phyloP scores from a whole-genome alignment of 2,329 filamentous ascomycete species.

The Mariannaea elegans region DNA sequence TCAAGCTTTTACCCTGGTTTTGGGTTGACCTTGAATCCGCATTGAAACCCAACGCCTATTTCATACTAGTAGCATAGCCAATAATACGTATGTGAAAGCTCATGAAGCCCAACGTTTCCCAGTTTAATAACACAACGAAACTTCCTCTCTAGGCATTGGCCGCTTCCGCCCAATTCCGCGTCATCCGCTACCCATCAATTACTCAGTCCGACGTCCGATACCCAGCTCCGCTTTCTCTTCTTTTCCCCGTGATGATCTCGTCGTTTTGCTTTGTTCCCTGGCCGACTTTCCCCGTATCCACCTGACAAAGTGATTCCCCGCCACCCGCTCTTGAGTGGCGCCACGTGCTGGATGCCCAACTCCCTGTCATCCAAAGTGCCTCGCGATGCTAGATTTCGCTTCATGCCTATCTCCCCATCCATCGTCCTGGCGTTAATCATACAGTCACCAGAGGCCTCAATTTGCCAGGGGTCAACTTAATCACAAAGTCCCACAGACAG shows the following conservation, averaged over 20 bases:
- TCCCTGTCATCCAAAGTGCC: constrained; percentile 23
- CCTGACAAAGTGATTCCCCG: constrained; percentile 31
- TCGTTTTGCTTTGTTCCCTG: constrained; percentile 18
- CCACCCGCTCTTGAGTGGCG: constrained; percentile 39
- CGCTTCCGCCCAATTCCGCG: constrained; percentile 17
- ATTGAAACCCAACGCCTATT: constrained; percentile 19
- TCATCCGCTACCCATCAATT: constrained; percentile 2
- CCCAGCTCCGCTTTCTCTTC: constrained; percentile 5
- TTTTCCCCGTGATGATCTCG: neutral
- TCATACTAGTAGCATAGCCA: neutral
- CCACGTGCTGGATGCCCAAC: constrained; percentile 40
- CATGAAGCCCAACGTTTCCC: constrained; percentile 13
- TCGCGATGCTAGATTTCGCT: neutral
- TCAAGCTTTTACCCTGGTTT: constrained; percentile 2
- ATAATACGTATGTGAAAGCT: constrained; percentile 8
- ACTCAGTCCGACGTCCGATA: neutral
- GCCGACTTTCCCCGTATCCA: constrained; percentile 32
- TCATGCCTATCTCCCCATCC: constrained; percentile 19
- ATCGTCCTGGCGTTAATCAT: constrained; percentile 2
- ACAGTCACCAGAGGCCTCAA: constrained; percentile 15
- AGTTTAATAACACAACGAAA: constrained; percentile 8
- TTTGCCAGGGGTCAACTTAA: constrained; percentile 25
- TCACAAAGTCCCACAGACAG: constrained; percentile 22
- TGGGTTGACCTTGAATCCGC: neutral
- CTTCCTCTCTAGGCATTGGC: constrained; percentile 1